Evolutionary conservation across 257 asterid species (phyloP).

Genomic region (Solanum ahanhuiri): DNA sequence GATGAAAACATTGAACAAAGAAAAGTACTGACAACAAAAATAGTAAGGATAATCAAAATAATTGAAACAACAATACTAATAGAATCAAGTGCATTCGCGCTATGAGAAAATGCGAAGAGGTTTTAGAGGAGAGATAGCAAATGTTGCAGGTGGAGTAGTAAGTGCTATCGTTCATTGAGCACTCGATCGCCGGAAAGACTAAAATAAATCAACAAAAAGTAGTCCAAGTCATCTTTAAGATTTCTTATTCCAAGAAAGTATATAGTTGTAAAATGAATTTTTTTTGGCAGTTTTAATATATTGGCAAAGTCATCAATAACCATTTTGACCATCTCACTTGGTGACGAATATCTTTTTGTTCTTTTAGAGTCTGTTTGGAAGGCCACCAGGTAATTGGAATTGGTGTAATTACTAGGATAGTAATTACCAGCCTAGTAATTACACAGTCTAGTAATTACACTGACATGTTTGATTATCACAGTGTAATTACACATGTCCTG

Average conservation of each 20-base stretch:
- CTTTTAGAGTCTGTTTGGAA: no score
- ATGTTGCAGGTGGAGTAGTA: neutral
- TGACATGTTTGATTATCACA: no score
- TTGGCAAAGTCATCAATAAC: neutral
- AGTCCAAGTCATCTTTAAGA: neutral
- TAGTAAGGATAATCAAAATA: neutral
- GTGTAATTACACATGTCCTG: no score
- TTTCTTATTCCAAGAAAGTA: no score
- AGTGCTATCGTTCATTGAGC: neutral
- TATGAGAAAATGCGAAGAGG: neutral
- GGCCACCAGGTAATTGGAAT: no score
- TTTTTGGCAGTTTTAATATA: neutral
- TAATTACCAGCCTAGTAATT: no score
- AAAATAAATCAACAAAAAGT: no score
- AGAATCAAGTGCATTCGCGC: neutral
- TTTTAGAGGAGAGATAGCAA: neutral
- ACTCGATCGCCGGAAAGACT: neutral
- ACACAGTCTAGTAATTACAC: no score
- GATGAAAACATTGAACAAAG: neutral
- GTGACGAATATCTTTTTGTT: neutral
- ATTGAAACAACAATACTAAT: neutral
- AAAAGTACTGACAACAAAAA: neutral
- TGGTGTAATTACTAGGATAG: no score
- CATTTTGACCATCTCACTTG: neutral
- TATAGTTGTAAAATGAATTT: no score